Evolutionary conservation across 1,139 yeast genomes (phyloP).

Genomic region (Geotrichum reessii): DNA sequence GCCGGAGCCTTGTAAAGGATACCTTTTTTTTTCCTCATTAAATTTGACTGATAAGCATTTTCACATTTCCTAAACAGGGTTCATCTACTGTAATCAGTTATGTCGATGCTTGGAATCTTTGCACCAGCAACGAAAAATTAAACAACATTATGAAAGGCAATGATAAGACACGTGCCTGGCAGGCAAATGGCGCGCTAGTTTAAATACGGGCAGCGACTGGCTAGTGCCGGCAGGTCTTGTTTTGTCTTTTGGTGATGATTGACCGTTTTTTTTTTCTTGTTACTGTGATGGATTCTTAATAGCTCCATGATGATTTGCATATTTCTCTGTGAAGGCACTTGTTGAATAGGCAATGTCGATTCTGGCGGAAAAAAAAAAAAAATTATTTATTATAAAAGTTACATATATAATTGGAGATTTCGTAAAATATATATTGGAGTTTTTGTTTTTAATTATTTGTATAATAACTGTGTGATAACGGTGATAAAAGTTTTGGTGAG

Average conservation of each 20-base stretch:
- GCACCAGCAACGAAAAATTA: neutral
- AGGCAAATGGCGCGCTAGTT: constrained; percentile 27
- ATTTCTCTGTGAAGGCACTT: neutral
- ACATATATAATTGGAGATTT: neutral
- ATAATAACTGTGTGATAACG: neutral
- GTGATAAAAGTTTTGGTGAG: no score
- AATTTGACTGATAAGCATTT: neutral
- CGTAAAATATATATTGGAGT: neutral
- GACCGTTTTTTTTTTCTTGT: neutral
- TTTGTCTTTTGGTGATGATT: neutral
- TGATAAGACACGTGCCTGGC: constrained; percentile 15
- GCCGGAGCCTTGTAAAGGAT: constrained; percentile 23
- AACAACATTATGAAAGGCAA: neutral
- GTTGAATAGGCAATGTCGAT: neutral
- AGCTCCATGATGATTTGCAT: neutral
- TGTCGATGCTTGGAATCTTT: neutral
- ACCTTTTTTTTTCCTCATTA: neutral
- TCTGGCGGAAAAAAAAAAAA: neutral
- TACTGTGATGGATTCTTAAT: neutral
- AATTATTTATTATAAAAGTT: neutral
- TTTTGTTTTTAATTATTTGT: neutral
- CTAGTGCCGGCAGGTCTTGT: constrained; percentile 18
- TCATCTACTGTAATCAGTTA: neutral
- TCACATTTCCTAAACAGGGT: neutral
- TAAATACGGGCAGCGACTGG: constrained; percentile 26